A percentile compares a stretch with the other conserved stretches of the same genome.
Conservation (phyloP, 2,329 filamentous ascomycete genomes). For the Leptosphaerulina australis region DNA sequence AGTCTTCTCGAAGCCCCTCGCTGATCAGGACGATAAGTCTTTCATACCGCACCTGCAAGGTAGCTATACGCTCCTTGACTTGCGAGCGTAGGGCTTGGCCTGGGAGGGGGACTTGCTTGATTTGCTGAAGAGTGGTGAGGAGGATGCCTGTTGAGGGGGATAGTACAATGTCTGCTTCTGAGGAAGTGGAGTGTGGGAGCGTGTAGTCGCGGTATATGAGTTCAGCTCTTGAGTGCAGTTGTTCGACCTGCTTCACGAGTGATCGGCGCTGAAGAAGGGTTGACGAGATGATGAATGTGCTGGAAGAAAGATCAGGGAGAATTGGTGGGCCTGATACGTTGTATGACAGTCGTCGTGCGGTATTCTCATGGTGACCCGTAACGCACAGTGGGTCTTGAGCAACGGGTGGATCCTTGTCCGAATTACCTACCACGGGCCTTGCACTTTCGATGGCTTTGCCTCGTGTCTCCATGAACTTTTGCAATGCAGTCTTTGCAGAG, state of each 20-base stretch:
- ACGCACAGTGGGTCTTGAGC: not conserved
- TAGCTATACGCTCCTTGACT: slow-evolving; percentile 62
- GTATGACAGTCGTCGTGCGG: not conserved
- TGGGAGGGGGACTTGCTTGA: slow-evolving; percentile 74
- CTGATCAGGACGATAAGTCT: slow-evolving; percentile 71
- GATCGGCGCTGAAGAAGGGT: slow-evolving; percentile 53
- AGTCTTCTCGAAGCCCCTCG: slow-evolving; percentile 41
- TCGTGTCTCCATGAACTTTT: slow-evolving; percentile 59
- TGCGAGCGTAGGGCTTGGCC: slow-evolving; percentile 53
- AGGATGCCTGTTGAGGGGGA: slow-evolving; percentile 73
- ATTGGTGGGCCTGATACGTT: not conserved
- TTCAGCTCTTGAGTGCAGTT: slow-evolving; percentile 56
- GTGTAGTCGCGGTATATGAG: slow-evolving; percentile 68
- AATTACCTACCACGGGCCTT: too few species aligned
- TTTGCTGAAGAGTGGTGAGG: slow-evolving; percentile 71
- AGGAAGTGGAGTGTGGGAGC: slow-evolving; percentile 29
- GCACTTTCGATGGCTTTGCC: slow-evolving; percentile 33
- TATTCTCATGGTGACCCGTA: not conserved
- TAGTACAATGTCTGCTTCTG: slow-evolving; percentile 75
- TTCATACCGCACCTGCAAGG: slow-evolving; percentile 67
- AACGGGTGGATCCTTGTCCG: too few species aligned
- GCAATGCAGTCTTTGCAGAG: slow-evolving; percentile 53
- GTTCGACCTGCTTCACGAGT: slow-evolving; percentile 59
- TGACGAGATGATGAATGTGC: slow-evolving; percentile 61
- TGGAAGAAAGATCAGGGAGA: slow-evolving; percentile 21